Evolutionary conservation across 2,329 filamentous ascomycete species (phyloP), one percentile per base, ranked within the genome.

Genomic region (Monascus ruber): DNA sequence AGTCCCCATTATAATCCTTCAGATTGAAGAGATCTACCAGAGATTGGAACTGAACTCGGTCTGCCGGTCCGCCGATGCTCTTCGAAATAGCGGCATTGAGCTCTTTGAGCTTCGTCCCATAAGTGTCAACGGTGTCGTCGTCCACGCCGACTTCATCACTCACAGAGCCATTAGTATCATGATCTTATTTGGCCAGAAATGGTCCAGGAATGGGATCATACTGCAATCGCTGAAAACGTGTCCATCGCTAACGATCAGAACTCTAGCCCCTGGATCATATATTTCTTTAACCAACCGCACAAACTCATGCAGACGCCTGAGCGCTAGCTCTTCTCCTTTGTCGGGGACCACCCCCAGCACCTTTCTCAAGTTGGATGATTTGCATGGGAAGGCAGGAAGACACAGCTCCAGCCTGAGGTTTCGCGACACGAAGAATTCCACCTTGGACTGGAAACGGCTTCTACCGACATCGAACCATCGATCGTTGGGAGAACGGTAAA

Each of bases 141-240:
- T 68, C 65, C 27, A 68, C 65, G 6, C 66, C 65, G 32, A 69
- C 55, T 54, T 34, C 39, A 6, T 31, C 24, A n/a, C 52, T 40
- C 51, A 46, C 11, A 33, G 29, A 24, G 26, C 27, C 26, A 17
- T 17, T 17, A 17, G 17, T 17, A 3, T 31, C 11, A 31, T 31
- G 8, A 31, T 31, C 8, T 8, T 31, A 11, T 8, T 8, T 11
- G 29, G 8, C 29, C 29, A 8, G 29, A 8, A 8, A 8, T 31
- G 29, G 10, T 5, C 11, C 9, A 11, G 2, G 29, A 10, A 27
- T 5, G 6, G 49, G 17, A 17, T 17, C 57, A 52, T 47, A 60
- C 58, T 66, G 50, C 64, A 68, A 43, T 69, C 62, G 24, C 58
- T 59, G 27, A 65, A 64, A 5, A 65, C 60, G 42, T 65, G 62